phyloP scores from a whole-genome alignment of 345 rosid species.

The Lepidium africanum region DNA sequence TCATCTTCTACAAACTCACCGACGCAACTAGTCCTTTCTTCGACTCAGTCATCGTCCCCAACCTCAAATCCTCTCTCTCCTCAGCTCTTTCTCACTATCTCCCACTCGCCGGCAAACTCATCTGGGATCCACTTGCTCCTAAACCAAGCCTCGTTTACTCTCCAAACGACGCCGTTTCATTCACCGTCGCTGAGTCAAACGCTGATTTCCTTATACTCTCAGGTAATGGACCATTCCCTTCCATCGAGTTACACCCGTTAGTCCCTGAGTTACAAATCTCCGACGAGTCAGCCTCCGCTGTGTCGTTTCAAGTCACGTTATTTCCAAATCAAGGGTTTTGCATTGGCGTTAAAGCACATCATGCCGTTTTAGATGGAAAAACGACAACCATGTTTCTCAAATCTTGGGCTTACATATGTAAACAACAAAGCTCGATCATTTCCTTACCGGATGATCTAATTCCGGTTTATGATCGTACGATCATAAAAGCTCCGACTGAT shows the following conservation, averaged over 20 bases:
- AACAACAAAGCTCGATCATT: neutral
- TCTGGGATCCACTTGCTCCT: slow-evolving; percentile 8
- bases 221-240: neutral
- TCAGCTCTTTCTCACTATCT: slow-evolving; percentile 31
- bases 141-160: slow-evolving; percentile 3
- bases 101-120: slow-evolving; percentile 34
- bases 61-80: slow-evolving; percentile 31
- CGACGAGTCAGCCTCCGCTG: slow-evolving; percentile 4
- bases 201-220: slow-evolving; percentile 25
- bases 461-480: slow-evolving; percentile 19
- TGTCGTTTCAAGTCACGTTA: slow-evolving; percentile 31
- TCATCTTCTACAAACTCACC: slow-evolving; percentile 31
- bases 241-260: slow-evolving; percentile 18
- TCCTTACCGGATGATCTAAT: slow-evolving; percentile 5
- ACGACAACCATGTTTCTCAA: slow-evolving; percentile 25
- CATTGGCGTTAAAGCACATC: slow-evolving; percentile 29
- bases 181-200: slow-evolving; percentile 32
- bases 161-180: slow-evolving; percentile 27
- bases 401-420: slow-evolving; percentile 26
- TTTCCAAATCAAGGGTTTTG: slow-evolving; percentile 35
- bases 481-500: slow-evolving; percentile 8
- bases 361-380: slow-evolving; percentile 30
- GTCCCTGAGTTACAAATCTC: slow-evolving; percentile 21
- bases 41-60: slow-evolving; percentile 30
- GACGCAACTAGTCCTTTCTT: slow-evolving; percentile 17